Conservation (phyloP, 208 protist species). For the Polymyxa betae region DNA sequence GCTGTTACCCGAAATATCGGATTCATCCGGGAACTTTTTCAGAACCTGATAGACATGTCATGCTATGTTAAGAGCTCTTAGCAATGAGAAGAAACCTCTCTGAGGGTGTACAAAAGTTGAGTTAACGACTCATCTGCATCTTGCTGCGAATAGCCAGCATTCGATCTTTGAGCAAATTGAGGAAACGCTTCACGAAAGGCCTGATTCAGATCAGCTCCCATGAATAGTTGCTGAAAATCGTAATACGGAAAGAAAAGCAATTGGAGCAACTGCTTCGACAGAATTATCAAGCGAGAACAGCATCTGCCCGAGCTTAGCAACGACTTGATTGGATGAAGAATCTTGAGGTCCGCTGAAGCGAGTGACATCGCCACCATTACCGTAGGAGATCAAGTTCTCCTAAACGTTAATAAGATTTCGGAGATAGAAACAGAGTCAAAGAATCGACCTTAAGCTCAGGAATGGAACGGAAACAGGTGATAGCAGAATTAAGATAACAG, state of each 20-base stretch:
- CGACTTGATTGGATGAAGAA: not conserved
- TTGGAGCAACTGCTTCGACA: constrained; percentile 24
- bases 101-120: constrained; percentile 10
- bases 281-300: constrained; percentile 38
- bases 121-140: constrained; percentile 56
- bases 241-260: constrained; percentile 30
- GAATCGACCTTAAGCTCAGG: constrained; percentile 46
- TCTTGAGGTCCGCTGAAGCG: not conserved
- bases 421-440: not conserved
- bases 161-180: constrained; percentile 44
- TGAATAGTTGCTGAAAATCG: not conserved
- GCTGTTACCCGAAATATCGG: not conserved
- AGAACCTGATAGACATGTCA: not conserved
- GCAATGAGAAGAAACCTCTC: not conserved
- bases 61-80: not conserved
- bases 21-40: constrained; percentile 43
- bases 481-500: constrained; percentile 57
- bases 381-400: constrained; percentile 29
- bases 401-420: not conserved
- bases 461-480: constrained; percentile 57
- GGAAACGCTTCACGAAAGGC: constrained; percentile 54
- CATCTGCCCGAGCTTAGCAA: constrained; percentile 52
- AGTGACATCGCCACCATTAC: not conserved
- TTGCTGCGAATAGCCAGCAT: constrained; percentile 54
- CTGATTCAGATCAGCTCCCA: not conserved